These are phyloP conservation scores for Cylindrotheca fusiformis DNA, from an alignment of 108 stramenopile genomes.

Conservation along the genomic window DNA sequence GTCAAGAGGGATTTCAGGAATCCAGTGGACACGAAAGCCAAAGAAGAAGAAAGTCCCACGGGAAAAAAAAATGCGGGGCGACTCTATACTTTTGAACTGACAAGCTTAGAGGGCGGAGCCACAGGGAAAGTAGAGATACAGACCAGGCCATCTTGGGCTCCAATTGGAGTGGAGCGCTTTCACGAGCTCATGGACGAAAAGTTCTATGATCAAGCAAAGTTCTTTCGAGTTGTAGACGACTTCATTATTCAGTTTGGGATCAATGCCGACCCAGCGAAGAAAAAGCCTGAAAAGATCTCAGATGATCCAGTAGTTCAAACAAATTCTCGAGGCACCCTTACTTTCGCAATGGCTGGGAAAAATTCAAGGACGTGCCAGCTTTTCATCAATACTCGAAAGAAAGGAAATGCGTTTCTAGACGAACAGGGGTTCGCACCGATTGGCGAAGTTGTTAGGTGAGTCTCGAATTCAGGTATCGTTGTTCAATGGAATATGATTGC, in stretches of 20 bases:
- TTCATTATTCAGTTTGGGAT: slow-evolving; percentile 92
- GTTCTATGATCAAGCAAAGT: slow-evolving; percentile 70
- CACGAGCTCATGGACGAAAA: slow-evolving; percentile 46
- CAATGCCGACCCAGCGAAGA: slow-evolving; percentile 53
- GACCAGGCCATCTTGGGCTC: slow-evolving; percentile 68
- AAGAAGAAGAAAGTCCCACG: neutral
- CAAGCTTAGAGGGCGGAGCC: slow-evolving; percentile 22
- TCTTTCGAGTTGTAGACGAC: slow-evolving; percentile 66
- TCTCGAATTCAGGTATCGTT: no score
- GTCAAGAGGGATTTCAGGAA: slow-evolving; percentile 8
- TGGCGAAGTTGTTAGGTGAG: slow-evolving; percentile 55
- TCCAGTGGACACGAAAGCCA: slow-evolving; percentile 1
- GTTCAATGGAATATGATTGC: no score
- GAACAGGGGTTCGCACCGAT: slow-evolving; percentile 84
- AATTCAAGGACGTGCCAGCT: slow-evolving; percentile 86
- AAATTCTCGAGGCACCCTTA: slow-evolving; percentile 78
- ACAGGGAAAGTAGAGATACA: slow-evolving; percentile 49
- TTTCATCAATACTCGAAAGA: slow-evolving; percentile 73
- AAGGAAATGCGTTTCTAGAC: slow-evolving; percentile 76
- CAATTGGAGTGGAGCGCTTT: slow-evolving; percentile 73
- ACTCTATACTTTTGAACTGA: slow-evolving; percentile 22
- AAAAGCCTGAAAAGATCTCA: slow-evolving; percentile 34
- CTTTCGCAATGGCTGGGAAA: slow-evolving; percentile 81
- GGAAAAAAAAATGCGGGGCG: slow-evolving; percentile 12
- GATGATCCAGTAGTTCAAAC: slow-evolving; percentile 82